Evolutionary conservation across 1,139 yeast species (phyloP), one percentile per base, ranked within the genome.

Genomic region (Taiozyma sp.): DNA sequence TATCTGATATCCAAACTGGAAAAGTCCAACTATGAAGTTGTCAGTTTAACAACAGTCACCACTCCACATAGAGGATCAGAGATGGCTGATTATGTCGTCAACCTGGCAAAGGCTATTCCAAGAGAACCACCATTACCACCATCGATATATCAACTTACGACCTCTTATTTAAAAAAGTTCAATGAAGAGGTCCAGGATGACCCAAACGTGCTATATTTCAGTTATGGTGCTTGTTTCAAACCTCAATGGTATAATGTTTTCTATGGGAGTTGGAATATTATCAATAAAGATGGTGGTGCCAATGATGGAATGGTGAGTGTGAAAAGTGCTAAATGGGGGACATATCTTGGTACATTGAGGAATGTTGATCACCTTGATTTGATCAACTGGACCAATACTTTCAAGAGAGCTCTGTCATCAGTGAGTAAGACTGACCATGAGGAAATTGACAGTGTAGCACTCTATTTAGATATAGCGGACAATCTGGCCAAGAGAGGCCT

Each of bases 1-100:
- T 88, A 84, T 62, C 68, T 90, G 57, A 85, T 88, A 2, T 76
- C 88, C 0, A 70, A 77, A 48, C 65, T 85, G 16, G 72, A 69
- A 40, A 56, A 60, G 26, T 61, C 68, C 39, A 71, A 76, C 48
- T 86, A 79, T 58, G 68, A 80, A 57, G 81, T 86, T 6, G 80
- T 76, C 1, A 85, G 95, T 44, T 69, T 90, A 29, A 88, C 97
- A 0, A 89, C 97, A 0, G 76, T 90, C 1, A 80, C 95, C 0
- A 88, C 97, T 0, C 97, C 97, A 0, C 97, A 90, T 67, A 80
- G 77, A 51, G 97, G 97, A 0, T 83, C 95, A 0, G 87, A 85
- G 50, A 80, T 87, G 61, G 97, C 97, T 2, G 95, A 89, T 62
- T 81, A 77, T 58, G 74, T 85, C 3, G 71, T 78, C 22, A 68